Percentiles rank a stretch among this genome's conserved stretches.
phyloP scores from a whole-genome alignment of 1,284 basidiomycete genomes.

The Grifola frondosa region DNA sequence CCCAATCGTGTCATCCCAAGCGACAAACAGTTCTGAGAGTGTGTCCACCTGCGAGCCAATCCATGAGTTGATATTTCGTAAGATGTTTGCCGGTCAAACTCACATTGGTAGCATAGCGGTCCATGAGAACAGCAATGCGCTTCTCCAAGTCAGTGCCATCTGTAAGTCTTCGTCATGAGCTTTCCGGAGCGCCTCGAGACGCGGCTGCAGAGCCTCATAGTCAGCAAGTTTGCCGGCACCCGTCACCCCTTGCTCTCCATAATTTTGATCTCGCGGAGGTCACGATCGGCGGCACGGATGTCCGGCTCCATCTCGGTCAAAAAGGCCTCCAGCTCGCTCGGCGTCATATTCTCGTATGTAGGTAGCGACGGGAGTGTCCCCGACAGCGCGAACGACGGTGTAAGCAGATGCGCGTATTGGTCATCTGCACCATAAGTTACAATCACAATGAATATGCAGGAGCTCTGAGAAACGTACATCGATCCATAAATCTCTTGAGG shows the following conservation, averaged over 20 bases:
- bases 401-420: conserved; percentile 68
- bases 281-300: conserved; percentile 74
- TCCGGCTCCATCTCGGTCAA: conserved; percentile 78
- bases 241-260: conserved; percentile 69
- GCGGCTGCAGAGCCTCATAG: conserved; percentile 60
- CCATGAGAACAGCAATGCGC: conserved; percentile 61
- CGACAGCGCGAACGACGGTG: conserved; percentile 70
- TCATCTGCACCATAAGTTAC: conserved; percentile 50
- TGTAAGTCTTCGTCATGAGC: conserved; percentile 59
- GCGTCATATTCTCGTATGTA: conserved; percentile 61
- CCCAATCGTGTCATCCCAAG: conserved; percentile 72
- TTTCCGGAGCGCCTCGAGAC: conserved; percentile 55
- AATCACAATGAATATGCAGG: neutral
- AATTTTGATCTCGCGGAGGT: conserved; percentile 71
- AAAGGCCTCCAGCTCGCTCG: conserved; percentile 66
- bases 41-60: conserved; percentile 66
- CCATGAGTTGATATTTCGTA: neutral
- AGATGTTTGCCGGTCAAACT: conserved; percentile 7
- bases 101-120: conserved; percentile 69
- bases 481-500: conserved; percentile 68
- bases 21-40: conserved; percentile 76
- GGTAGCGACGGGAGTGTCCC: conserved; percentile 50
- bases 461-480: conserved; percentile 49
- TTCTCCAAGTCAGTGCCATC: conserved; percentile 58
- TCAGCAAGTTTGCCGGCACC: conserved; percentile 73